phyloP scores from a whole-genome alignment of 441 rosid species.

The Adansonia rubrostipa region DNA sequence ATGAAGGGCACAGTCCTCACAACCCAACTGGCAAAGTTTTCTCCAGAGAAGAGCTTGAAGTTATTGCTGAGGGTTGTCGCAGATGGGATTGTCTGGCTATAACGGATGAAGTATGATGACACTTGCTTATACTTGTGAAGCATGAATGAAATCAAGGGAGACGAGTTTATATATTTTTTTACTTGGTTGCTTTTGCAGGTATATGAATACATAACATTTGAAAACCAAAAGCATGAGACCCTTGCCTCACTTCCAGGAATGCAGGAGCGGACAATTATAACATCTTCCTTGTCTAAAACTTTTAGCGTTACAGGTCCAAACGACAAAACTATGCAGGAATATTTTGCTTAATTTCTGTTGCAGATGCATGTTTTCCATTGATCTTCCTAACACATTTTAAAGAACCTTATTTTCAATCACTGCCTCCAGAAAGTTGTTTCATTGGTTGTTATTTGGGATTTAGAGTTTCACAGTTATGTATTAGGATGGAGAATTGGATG shows the following conservation, averaged over 20 bases:
- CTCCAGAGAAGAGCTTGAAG: conserved; percentile 52
- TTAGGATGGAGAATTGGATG: conserved; percentile 76
- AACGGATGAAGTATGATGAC: conserved; percentile 59
- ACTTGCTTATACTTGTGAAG: conserved; percentile 17
- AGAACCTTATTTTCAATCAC: neutral
- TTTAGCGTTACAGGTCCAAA: conserved; percentile 60
- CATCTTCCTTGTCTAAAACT: conserved; percentile 65
- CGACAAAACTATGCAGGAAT: neutral
- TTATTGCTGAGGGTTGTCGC: conserved; percentile 55
- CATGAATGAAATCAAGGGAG: neutral
- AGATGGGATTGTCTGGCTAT: conserved; percentile 57
- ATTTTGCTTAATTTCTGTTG: conserved; percentile 10
- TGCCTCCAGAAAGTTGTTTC: conserved; percentile 1
- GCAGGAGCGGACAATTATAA: conserved; percentile 65
- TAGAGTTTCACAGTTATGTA: conserved; percentile 21
- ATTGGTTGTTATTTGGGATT: neutral
- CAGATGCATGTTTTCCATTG: neutral
- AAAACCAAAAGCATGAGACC: conserved; percentile 48
- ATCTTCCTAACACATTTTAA: neutral
- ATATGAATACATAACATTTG: conserved; percentile 59
- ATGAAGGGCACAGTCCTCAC: conserved; percentile 56
- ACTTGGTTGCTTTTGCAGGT: conserved; percentile 40
- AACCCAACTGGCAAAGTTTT: conserved; percentile 79
- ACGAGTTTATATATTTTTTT: neutral
- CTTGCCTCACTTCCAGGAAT: conserved; percentile 65